Base-by-base conservation (phyloP, 2,329 filamentous ascomycete genomes). In the Diplodia sapinea region DNA sequence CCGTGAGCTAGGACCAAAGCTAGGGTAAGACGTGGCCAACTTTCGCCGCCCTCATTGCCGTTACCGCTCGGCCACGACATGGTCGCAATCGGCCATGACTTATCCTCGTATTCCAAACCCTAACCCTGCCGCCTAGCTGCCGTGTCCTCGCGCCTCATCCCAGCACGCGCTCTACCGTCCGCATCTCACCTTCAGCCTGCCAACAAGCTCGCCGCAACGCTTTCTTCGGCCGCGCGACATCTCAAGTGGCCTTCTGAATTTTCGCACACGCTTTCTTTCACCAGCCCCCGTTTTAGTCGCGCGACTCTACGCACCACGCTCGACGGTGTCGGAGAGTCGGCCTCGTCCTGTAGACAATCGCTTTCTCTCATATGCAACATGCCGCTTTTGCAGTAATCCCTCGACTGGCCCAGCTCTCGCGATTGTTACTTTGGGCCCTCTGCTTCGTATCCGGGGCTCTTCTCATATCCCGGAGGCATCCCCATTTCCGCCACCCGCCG, bases 61-160 rank as follows among this genome's bases (percentile, higher is more conserved):
- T 26, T 26, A 1, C 26, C 4, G 26, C 26, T 26, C 26, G 26
- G 26, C 26, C 26, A 26, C 26, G 26, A 26, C 26, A 26, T 26
- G 4, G 26, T 26, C 26, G 26, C 26, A 26, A 4, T 26, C 26
- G 26, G 26, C 43, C 29, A 51, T 26, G 59, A 63, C 59, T 63
- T 47, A 17, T 3, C 43, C 43, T 5, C 12, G 31, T 29, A 47
- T 31, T 63, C 13, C 8, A 11, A 47, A 47, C 59, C 47, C 17
- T 20, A 50, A 20, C 40, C 38, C 57, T 50, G 11, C 38, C 23
- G 26, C 26, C 26, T 12, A 17, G 40, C 26, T n/a, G 26, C 17
- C 9, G 29, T 36, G 59, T 29, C 47, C 4, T 36, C 59, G 59
- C n/a, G 59, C 29, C n/a, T 51, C 47, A 59, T 59, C 38, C 55